Evolutionary conservation across 2,329 filamentous ascomycete genomes (phyloP).

Genomic region (Colletotrichum shisoi): DNA sequence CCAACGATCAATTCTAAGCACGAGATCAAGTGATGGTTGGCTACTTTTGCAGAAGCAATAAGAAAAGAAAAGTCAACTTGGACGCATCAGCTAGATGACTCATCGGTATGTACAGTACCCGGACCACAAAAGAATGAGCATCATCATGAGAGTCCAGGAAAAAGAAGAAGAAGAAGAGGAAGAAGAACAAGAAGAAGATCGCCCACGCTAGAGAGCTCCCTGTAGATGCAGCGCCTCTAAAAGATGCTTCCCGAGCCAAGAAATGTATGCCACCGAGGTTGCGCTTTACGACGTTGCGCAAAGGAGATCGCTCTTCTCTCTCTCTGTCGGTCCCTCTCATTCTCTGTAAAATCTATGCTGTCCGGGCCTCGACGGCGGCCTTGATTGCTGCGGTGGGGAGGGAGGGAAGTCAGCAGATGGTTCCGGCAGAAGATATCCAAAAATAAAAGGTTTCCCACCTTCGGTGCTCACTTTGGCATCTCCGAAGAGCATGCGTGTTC

Average conservation of each 20-base stretch:
- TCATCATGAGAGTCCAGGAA: too few species aligned
- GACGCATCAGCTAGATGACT: not conserved
- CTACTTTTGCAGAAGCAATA: too few species aligned
- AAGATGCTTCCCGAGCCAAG: constrained; percentile 23
- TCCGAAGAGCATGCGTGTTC: constrained; percentile 89
- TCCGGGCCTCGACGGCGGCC: constrained; percentile 49
- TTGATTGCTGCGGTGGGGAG: constrained; percentile 49
- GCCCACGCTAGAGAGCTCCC: constrained; percentile 16
- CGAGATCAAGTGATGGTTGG: not conserved
- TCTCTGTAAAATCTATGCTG: constrained; percentile 26
- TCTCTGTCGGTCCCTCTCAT: too few species aligned
- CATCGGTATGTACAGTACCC: not conserved
- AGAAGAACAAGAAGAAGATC: not conserved
- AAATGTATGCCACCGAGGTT: constrained; percentile 20
- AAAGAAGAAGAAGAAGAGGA: not conserved
- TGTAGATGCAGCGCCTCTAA: constrained; percentile 37
- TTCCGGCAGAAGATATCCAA: too few species aligned
- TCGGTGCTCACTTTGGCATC: constrained; percentile 87
- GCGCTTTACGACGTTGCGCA: constrained; percentile 4
- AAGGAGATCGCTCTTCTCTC: constrained; percentile 25
- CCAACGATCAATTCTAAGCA: not conserved
- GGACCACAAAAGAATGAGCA: not conserved
- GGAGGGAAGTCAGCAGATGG: constrained; percentile 39
- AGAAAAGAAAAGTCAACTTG: not conserved
- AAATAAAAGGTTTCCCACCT: constrained; percentile 58